Percentiles rank a stretch among this genome's conserved stretches.
These are phyloP conservation scores for Collariella sp. DNA, from an alignment of 495 filamentous ascomycete species.

Conservation along the genomic window DNA sequence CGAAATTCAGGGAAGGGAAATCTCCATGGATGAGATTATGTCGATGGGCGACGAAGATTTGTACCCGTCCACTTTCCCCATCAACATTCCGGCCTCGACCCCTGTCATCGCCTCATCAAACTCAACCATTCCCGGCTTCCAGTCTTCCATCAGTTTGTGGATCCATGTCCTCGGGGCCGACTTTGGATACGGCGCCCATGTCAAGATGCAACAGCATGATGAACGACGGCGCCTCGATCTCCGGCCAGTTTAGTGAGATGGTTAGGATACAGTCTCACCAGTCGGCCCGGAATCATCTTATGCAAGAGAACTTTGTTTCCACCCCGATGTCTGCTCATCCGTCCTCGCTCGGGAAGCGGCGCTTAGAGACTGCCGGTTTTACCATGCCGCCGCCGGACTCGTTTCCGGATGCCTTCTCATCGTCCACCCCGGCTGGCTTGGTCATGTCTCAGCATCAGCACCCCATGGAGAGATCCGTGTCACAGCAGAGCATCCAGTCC, in stretches of 20 bases:
- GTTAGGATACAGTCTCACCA: slow-evolving; percentile 36
- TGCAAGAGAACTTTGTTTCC: slow-evolving; percentile 25
- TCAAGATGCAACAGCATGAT: slow-evolving; percentile 36
- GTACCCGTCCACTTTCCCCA: slow-evolving; percentile 11
- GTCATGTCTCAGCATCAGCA: slow-evolving; percentile 18
- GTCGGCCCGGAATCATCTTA: slow-evolving; percentile 22
- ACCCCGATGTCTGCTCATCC: slow-evolving; percentile 13
- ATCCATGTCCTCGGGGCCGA: slow-evolving; percentile 39
- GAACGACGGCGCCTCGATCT: slow-evolving; percentile 31
- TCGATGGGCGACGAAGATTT: slow-evolving; percentile 7
- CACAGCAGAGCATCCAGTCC: slow-evolving; percentile 23
- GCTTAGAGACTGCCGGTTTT: slow-evolving; percentile 23
- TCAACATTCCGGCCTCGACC: slow-evolving; percentile 13
- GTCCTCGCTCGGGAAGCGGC: slow-evolving; percentile 28
- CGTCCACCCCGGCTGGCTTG: slow-evolving; percentile 23
- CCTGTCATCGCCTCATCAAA: slow-evolving; percentile 12
- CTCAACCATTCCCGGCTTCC: slow-evolving; percentile 11
- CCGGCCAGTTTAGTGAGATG: slow-evolving; percentile 34
- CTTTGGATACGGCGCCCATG: slow-evolving; percentile 38
- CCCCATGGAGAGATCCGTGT: slow-evolving; percentile 28
- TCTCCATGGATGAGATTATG: slow-evolving; percentile 21
- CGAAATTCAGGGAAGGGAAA: slow-evolving; percentile 9
- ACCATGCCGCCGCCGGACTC: slow-evolving; percentile 27
- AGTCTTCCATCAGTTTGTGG: slow-evolving; percentile 31
- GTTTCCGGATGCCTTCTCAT: slow-evolving; percentile 25